Evolutionary conservation across 345 rosid genomes (phyloP), one percentile per base, ranked within the genome.

Genomic region (Capsella bursapastoris): DNA sequence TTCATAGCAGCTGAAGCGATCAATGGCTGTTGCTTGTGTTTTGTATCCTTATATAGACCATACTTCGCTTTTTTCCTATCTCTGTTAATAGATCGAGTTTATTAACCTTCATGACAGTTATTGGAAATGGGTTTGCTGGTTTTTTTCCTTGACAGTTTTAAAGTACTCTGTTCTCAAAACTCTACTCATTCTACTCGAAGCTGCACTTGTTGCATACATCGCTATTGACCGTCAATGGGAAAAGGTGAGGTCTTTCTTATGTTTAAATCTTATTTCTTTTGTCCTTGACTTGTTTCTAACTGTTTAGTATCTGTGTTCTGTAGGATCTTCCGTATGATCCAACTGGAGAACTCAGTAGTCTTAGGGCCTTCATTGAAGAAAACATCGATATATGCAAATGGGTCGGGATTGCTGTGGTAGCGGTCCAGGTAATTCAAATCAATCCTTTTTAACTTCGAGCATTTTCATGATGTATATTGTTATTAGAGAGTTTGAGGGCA

Each of bases 271-370:
- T 48, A 9, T 48, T 64, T 47, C 66, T 55, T 29, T 38, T 56
- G 45, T 70, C 47, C 18, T 75, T 75, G 35, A 1, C 67, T 52
- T 64, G 69, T 53, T n/a, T 18, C 27, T 40, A 16, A 58, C 37
- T 5, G 25, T 66, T 66, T 57, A 32, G 11, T 29, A 50, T 7
- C 7, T 44, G 37, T 59, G 40, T 44, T 70, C 35, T 16, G 45
- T 86, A 94, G 98, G 91, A 86, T 86, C 89, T 94, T 76, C 98
- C 97, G 14, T 80, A 72, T 57, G 98, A 94, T 80, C 88, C 97
- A 71, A 91, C 97, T 56, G 97, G 97, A 73, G 96, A 90, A 73
- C 88, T 94, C 77, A 79, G 82, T 58, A 87, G 81, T 76, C 84
- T 94, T 73, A 82, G 82, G 16, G 81, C 84, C 29, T 90, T 94